Base-by-base conservation (phyloP, 441 rosid genomes). In the Aleurites moluccanus region DNA sequence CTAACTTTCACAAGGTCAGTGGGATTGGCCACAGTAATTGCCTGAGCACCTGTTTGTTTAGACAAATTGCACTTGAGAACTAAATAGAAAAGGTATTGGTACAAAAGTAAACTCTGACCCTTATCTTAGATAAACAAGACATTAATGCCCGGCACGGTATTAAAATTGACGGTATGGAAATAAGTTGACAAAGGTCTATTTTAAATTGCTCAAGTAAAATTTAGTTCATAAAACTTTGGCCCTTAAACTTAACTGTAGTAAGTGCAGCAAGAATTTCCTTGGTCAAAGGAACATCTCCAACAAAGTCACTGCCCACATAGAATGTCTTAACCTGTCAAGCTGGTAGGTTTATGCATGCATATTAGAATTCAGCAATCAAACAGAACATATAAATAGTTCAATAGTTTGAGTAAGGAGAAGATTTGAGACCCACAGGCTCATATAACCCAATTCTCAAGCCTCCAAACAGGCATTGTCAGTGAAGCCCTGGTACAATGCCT, bases 1-100 rank as follows among this genome's bases (percentile, higher is more conserved):
- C 99, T 90, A 60, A 96, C 99, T 81, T 96, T 96, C 79, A 96
- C 98, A 77, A 96, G 99, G 84, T 96, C 99, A 66, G 99, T 93
- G 69, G 99, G 99, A 78, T 96, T 96, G 72, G 99, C 98, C 35
- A 96, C 80, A 35, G 79, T 80, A 73, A 96, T 96, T 67, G 84
- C 99, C 65, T 93, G 42, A 35, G 99, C 98, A 78, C 99, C 99
- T 96, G 85, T 84, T 75, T 83, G 50, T 74, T 69, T 63, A 77
- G 52, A 75, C 18, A 66, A 78, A 27, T n/a, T 45, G 67, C 16
- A 15, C n/a, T 70, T 67, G 50, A 77, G 47, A 69, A 45, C 74
- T 28, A 62, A 56, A n/a, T 57, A 10, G 5, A 14, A 69, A 69
- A 76, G 52, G 4, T 11, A 69, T 35, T 33, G 16, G 27, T 40